A percentile compares a stretch with the other conserved stretches of the same genome.
Evolutionary conservation across 2,329 filamentous ascomycete genomes (phyloP).

Genomic region (Ophiocordyceps camponoti-leonardi): DNA sequence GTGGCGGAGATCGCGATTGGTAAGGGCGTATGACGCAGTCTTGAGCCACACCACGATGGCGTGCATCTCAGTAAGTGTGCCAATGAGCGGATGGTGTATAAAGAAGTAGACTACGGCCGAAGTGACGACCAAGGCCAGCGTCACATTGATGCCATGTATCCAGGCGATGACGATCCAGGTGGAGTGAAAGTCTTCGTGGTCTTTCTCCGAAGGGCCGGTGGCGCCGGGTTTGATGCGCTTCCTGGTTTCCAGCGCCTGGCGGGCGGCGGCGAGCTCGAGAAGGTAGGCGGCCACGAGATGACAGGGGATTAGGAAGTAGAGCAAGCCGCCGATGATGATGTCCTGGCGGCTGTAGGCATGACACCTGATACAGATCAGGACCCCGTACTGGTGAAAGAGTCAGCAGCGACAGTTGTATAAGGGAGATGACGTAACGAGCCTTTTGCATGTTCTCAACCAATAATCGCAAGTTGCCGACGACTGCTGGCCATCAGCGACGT

Average conservation of each 20-base stretch:
- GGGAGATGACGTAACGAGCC: slow-evolving; percentile 23
- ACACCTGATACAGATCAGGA: slow-evolving; percentile 79
- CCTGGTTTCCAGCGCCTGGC: slow-evolving; percentile 55
- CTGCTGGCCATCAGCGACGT: slow-evolving; percentile 23
- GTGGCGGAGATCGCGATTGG: slow-evolving; percentile 86
- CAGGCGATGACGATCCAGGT: slow-evolving; percentile 71
- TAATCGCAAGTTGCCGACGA: slow-evolving; percentile 82
- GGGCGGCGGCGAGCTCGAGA: slow-evolving; percentile 71
- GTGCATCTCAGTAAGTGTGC: slow-evolving; percentile 77
- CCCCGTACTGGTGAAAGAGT: slow-evolving; percentile 58
- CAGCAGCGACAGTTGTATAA: not conserved
- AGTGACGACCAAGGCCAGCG: slow-evolving; percentile 62
- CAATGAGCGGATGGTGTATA: slow-evolving; percentile 86
- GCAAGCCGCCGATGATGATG: slow-evolving; percentile 52
- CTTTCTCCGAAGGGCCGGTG: slow-evolving; percentile 31
- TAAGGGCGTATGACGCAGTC: slow-evolving; percentile 88
- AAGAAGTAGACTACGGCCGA: slow-evolving; percentile 78
- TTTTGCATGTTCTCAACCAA: slow-evolving; percentile 97
- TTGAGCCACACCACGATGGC: slow-evolving; percentile 94
- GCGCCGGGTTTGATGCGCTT: slow-evolving; percentile 35
- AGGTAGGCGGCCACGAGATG: slow-evolving; percentile 82
- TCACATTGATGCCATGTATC: slow-evolving; percentile 69
- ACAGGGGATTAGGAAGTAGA: slow-evolving; percentile 78
- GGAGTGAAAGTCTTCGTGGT: slow-evolving; percentile 47
- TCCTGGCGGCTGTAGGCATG: slow-evolving; percentile 76